Evolutionary conservation across 768 basidiomycete genomes (phyloP).

Genomic region (Porphyrellus cyaneotinctus): DNA sequence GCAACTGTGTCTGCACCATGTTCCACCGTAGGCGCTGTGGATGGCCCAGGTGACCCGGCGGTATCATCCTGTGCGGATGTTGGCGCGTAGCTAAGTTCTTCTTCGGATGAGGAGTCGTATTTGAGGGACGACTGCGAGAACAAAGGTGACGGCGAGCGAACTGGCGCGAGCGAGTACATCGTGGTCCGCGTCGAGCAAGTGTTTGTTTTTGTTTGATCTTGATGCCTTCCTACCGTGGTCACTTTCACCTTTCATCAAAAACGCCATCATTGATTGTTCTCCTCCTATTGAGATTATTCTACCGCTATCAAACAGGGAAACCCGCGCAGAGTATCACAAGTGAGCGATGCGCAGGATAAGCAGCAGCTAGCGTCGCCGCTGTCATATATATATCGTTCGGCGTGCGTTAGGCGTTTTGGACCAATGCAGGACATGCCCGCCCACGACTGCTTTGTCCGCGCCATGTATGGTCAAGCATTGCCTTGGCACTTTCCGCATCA

Average conservation of each 20-base stretch:
- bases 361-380: neutral
- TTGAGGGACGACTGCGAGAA: slow-evolving; percentile 34
- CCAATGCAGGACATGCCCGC: no score
- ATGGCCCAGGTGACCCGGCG: slow-evolving; percentile 21
- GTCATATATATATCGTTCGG: neutral
- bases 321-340: no score
- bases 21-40: slow-evolving; percentile 15
- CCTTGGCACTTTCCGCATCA: slow-evolving; percentile 10
- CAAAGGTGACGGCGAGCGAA: slow-evolving; percentile 39
- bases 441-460: slow-evolving; percentile 2
- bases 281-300: no score
- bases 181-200: slow-evolving; percentile 18
- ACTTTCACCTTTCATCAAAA: slow-evolving; percentile 1
- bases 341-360: slow-evolving; percentile 1
- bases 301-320: no score
- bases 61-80: slow-evolving; percentile 13
- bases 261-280: neutral
- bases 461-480: slow-evolving; percentile 12
- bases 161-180: slow-evolving; percentile 37
- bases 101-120: slow-evolving; percentile 24
- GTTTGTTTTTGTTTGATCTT: slow-evolving; percentile 20
- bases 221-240: no score
- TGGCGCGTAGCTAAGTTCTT: slow-evolving; percentile 19
- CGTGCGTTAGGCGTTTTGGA: neutral
- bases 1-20: slow-evolving; percentile 54